Percentiles rank a stretch among this genome's conserved stretches.
phyloP scores from a whole-genome alignment of 2,329 filamentous ascomycete genomes.

The Penicillium sp. region DNA sequence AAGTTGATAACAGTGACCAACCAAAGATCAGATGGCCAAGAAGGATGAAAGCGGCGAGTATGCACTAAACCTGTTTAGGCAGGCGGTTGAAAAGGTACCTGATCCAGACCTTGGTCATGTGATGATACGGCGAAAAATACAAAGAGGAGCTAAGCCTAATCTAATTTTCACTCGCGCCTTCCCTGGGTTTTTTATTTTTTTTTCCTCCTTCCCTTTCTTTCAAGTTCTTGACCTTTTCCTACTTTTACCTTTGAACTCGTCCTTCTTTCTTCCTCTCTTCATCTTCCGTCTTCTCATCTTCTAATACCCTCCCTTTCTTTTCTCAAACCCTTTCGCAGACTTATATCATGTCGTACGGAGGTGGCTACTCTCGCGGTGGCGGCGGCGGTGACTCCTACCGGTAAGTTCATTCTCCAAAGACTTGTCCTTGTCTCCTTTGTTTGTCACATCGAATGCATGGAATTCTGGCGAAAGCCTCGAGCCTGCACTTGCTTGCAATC shows the following conservation, averaged over 20 bases:
- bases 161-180: conserved; percentile 24
- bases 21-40: neutral
- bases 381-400: conserved; percentile 52
- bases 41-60: neutral
- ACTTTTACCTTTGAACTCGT: conserved; percentile 21
- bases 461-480: neutral
- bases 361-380: conserved; percentile 49
- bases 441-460: neutral
- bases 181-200: conserved; percentile 24
- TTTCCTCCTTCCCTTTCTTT: conserved; percentile 18
- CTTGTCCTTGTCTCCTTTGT: neutral
- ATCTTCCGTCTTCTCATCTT: conserved; percentile 3
- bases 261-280: conserved; percentile 3
- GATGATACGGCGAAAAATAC: conserved; percentile 1
- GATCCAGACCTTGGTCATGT: conserved; percentile 3
- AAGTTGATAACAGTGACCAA: neutral
- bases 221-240: conserved; percentile 24
- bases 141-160: conserved; percentile 27
- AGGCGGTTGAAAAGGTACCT: conserved; percentile 5
- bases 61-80: neutral
- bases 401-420: conserved; percentile 27
- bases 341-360: conserved; percentile 68
- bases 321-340: conserved; percentile 15
- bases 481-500: neutral
- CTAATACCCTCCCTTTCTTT: neutral